Base-by-base conservation (phyloP, 352 stramenopile species). In the Pythium brachiatum region DNA sequence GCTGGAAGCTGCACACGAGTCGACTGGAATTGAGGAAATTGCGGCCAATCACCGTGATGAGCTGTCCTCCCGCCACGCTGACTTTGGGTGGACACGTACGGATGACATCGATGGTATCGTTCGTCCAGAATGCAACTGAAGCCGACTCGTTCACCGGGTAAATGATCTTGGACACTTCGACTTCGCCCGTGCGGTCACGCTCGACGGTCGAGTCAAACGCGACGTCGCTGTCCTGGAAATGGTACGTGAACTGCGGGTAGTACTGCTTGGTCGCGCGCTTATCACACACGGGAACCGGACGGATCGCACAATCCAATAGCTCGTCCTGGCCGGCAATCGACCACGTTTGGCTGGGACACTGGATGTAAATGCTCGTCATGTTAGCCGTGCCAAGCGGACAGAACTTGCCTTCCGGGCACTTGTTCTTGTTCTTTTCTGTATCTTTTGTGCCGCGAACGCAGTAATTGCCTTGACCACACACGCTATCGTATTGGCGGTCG, bases 61-160 rank as follows among this genome's bases (percentile, higher is more conserved):
- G 43, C 13, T 81, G 61, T 18, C 77, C 81, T 34, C 84, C 81
- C 31, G 26, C 65, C 32, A 62, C 62, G 27, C 66, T 48, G 4
- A 82, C 67, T 38, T 61, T 71, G 0, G 62, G 52, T 2, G 95
- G 93, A 62, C 95, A 98, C 9, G 77, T 64, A n/a, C 93, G 82
- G 36, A 97, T 88, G 2, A 94, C 72, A 64, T 99, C 94, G n/a
- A 98, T 57, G 8, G 95, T 98, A 64, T 98, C 94, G 72, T 99
- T 99, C 23, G 76, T 75, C 96, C 95, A 99, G 29, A 83, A 80
- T 6, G 73, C 38, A 5, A 83, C 77, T 8, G 83, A 94, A 2
- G 82, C 82, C 7, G 85, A 95, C 34, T 86, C 68, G 63, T 99
- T 98, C n/a, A 99, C 89, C 0, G 95, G 93, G 26, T 97, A 82